Base-by-base conservation (phyloP, 768 basidiomycete species). In the Leucosporidium scottii region DNA sequence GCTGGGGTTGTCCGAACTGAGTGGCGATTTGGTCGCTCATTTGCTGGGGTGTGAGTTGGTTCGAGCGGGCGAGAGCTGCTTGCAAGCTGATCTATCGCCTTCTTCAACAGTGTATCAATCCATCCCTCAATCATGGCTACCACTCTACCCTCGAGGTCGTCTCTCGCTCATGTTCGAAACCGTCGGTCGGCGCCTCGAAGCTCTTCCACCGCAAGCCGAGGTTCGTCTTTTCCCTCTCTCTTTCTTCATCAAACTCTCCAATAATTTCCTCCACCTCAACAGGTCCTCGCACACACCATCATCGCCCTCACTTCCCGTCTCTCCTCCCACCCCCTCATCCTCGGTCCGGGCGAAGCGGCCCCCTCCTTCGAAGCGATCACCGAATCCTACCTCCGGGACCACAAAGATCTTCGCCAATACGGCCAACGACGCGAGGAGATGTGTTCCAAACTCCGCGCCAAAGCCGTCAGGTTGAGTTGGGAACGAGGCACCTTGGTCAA, bases 261-360 rank as follows among this genome's bases (percentile, higher is more conserved):
- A 1, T 31, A 0, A 36, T 10, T n/a, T 18, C 28, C 17, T n/a
- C 6, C 10, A 17, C 21, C 36, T 20, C 59, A 25, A n/a, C 49
- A 72, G 70, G 67, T 69, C n/a, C 68, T 73, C 55, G 68, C 71
- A 0, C 54, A 64, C 48, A 59, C 66, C 1, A 67, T 69, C 34
- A 73, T 73, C 57, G 71, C 71, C 23, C 68, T 73, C 21, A 62
- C 71, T 3, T 67, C 62, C 20, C 68, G 68, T 10, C 59, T 73
- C 21, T 69, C 71, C 6, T 69, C 68, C 1, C 68, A 73, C 31
- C 59, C 71, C 1, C 59, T 62, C 1, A 48, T 73, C n/a, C 61
- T 73, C 61, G 27, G 51, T 18, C 44, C 62, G 13, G 64, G 61
- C 44, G 1, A 20, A 20, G 30, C 55, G 8, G 44, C 68, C 18